Conservation (phyloP, 164 flowering plant genomes). For the Vitis vinifera region ASM3070453v1 NC_081818.1:1838001-1838500, state of each 20-base stretch:
- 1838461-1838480: too few species aligned
- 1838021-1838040: slow-evolving; percentile 7
- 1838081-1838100: slow-evolving; percentile 58
- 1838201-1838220: slow-evolving; percentile 31
- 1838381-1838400: slow-evolving; percentile 35
- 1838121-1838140: slow-evolving; percentile 9
- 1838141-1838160: slow-evolving; percentile 11
- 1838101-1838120: slow-evolving; percentile 22
- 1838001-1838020: slow-evolving; percentile 29
- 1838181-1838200: slow-evolving; percentile 22
- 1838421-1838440: too few species aligned
- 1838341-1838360: slow-evolving; percentile 63
- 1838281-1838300: slow-evolving; percentile 74
- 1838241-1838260: slow-evolving; percentile 56
- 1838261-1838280: slow-evolving; percentile 68
- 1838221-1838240: slow-evolving; percentile 62
- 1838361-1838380: slow-evolving; percentile 69
- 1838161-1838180: slow-evolving; percentile 13
- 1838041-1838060: slow-evolving; percentile 53
- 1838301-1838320: slow-evolving; percentile 25
- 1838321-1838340: slow-evolving; percentile 4
- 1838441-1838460: too few species aligned
- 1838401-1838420: slow-evolving; percentile 7
- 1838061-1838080: slow-evolving; percentile 88
- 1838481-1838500: too few species aligned